Evolutionary conservation across 2,329 filamentous ascomycete genomes (phyloP), one percentile per base, ranked within the genome.

Genomic region (Periconia sp.): DNA sequence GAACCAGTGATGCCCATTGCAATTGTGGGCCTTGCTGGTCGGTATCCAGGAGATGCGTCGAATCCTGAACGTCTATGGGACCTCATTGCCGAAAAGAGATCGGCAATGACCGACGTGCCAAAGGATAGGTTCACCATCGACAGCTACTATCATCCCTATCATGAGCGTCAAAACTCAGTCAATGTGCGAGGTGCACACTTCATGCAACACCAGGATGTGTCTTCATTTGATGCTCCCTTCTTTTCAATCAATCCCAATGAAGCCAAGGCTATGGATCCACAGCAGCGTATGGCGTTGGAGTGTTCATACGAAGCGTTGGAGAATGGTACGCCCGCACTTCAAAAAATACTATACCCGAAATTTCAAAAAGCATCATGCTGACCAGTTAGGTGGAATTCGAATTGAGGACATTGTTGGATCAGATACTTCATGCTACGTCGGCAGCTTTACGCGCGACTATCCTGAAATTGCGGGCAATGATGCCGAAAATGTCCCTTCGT

Each of bases 61-160:
- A 25, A 16, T 11, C 36, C 42, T 4, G 34, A 34, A 15, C 36
- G 42, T 18, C 24, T 46, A 6, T 46, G 42, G 46, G 38, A 40
- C 24, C 46, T 46, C 12, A 43, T 36, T 30, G 39, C 17, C n/a
- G 16, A 19, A 15, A 36, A 19, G 25, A 7, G 30, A n/a, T 13
- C 30, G 12, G 28, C 16, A n/a, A 9, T n/a, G 22, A 36, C 39
- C 9, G 22, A 50, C 0, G 49, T 63, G 1, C 66, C 71, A 2
- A 8, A 43, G 19, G 41, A 54, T 0, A 44, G 73, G 0, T 75
- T 67, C 54, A 67, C 61, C 26, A 11, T 69, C 0, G 23, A 56
- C 0, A 61, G 55, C 0, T 28, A 33, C 31, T 46, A 42, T 26
- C 45, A 52, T 28, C 37, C 49, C 2, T 15, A 40, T 7, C 29